Evolutionary conservation across 1,284 basidiomycete genomes (phyloP), one percentile per base, ranked within the genome.

Genomic region (Ustanciosporium gigantosporum): DNA sequence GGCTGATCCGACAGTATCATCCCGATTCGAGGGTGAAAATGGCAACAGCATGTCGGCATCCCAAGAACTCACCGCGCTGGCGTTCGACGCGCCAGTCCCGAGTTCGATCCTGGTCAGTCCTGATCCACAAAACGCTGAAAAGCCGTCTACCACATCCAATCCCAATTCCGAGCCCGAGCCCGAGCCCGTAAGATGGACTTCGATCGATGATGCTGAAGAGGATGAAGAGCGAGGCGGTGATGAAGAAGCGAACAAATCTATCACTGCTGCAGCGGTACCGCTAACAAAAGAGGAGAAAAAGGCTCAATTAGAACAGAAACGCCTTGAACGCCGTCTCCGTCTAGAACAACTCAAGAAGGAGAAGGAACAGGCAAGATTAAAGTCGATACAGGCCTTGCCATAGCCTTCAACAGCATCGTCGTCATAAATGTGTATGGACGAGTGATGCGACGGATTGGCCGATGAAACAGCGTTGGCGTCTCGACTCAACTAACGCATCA

Each of bases 221-320:
- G 46, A 53, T 9, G 47, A 39, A 5, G 29, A 36, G 17, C 17
- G 24, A 20, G 14, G n/a, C 25, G n/a, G 35, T 14, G 5, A 23
- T 0, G 31, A 31, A 11, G 24, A 34, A 11, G 29, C 38, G 3
- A 47, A 35, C 13, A 19, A 25, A 15, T 40, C 42, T 22, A 42
- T 39, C 2, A 32, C 36, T 11, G 39, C 24, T 7, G 53, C 49
- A 4, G 42, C 25, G 14, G 31, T 36, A 27, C 47, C 48, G 9
- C 15, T 69, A 55, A 56, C 50, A n/a, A 69, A 66, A 31, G 71
- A 74, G 25, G 69, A 74, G 25, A 68, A 66, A 48, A 56, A 59
- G 31, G 69, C 66, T 0, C 60, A 72, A 34, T 31, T 73, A 41
- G 67, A 69, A 46, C 41, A 60, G 16, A 64, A 72, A 53, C 35